phyloP scores from a whole-genome alignment of 129 eudicot species.

The Artemisia tridentata region DNA sequence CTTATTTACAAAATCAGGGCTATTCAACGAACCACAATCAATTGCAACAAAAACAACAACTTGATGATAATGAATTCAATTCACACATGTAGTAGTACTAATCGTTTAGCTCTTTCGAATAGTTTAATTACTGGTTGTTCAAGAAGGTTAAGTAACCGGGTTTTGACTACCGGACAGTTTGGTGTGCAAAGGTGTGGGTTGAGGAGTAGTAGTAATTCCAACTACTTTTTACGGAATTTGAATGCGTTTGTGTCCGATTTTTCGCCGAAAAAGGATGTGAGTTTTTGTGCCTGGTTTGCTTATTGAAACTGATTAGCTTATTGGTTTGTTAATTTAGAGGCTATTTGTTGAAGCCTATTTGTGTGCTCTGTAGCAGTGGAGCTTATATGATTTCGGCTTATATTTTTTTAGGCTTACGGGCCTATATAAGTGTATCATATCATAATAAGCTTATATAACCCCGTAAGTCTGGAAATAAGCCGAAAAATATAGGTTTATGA shows the following conservation, averaged over 20 bases:
- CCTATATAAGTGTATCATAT: too few species aligned
- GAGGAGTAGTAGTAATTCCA: constrained; percentile 40
- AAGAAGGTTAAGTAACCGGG: constrained; percentile 18
- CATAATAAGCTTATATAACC: too few species aligned
- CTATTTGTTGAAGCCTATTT: too few species aligned
- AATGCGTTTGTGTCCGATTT: constrained; percentile 61
- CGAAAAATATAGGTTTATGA: too few species aligned
- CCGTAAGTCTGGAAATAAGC: too few species aligned
- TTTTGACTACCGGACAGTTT: constrained; percentile 17
- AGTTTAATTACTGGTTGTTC: constrained; percentile 14
- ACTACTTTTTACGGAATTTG: constrained; percentile 33
- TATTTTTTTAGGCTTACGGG: too few species aligned
- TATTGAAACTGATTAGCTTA: too few species aligned
- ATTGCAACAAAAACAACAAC: constrained; percentile 30
- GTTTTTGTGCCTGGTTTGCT: too few species aligned
- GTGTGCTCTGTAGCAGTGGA: too few species aligned
- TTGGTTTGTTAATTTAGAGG: background rate
- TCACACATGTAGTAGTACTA: constrained; percentile 20
- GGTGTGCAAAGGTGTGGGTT: constrained; percentile 20
- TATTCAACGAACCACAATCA: constrained; percentile 2
- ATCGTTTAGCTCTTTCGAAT: constrained; percentile 10
- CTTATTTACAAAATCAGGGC: background rate
- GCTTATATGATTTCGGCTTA: too few species aligned
- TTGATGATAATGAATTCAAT: constrained; percentile 16
- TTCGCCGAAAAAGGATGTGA: constrained; percentile 49